A percentile compares a stretch with the other conserved stretches of the same genome.
These are phyloP conservation scores for Ceratocystis eucalypticola DNA, from an alignment of 2,329 filamentous ascomycete species.

Conservation along the genomic window DNA sequence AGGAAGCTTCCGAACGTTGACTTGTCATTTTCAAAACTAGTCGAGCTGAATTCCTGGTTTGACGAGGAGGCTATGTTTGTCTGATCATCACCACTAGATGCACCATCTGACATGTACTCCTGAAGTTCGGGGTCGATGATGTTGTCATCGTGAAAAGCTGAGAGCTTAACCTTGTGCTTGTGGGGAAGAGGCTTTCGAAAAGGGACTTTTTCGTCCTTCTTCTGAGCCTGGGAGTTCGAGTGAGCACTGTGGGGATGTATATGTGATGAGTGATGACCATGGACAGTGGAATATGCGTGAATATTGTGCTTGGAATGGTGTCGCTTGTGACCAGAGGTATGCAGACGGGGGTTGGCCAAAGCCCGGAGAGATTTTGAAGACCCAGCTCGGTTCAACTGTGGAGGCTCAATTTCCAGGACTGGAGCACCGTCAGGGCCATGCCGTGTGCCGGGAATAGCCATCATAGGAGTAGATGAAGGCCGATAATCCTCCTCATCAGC, in stretches of 20 bases:
- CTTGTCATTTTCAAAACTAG: slow-evolving; percentile 47
- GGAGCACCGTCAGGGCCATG: slow-evolving; percentile 69
- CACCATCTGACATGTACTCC: slow-evolving; percentile 84
- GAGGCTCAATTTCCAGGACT: slow-evolving; percentile 78
- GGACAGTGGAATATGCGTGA: slow-evolving; percentile 6
- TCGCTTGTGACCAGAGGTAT: slow-evolving; percentile 67
- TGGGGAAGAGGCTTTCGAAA: slow-evolving; percentile 48
- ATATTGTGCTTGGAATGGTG: slow-evolving; percentile 76
- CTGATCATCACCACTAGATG: slow-evolving; percentile 80
- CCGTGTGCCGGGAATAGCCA: slow-evolving; percentile 60
- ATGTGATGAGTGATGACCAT: slow-evolving; percentile 4
- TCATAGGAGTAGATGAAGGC: slow-evolving; percentile 52
- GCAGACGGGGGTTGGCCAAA: slow-evolving; percentile 51
- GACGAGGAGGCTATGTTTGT: slow-evolving; percentile 66
- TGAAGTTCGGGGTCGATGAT: slow-evolving; percentile 96
- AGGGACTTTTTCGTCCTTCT: slow-evolving; percentile 16
- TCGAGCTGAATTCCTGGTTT: slow-evolving; percentile 30
- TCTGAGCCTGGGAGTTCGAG: not conserved
- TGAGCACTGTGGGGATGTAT: not conserved
- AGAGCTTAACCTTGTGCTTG: slow-evolving; percentile 56
- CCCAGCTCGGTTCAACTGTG: slow-evolving; percentile 74
- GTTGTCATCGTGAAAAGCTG: slow-evolving; percentile 95
- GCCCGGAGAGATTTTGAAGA: slow-evolving; percentile 84
- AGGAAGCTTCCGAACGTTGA: slow-evolving; percentile 66
- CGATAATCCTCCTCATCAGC: slow-evolving; percentile 34